Percentiles rank a stretch among this genome's conserved stretches.
phyloP scores from a whole-genome alignment of 2,329 filamentous ascomycete species.

The Neofusicoccum umdonicola region DNA sequence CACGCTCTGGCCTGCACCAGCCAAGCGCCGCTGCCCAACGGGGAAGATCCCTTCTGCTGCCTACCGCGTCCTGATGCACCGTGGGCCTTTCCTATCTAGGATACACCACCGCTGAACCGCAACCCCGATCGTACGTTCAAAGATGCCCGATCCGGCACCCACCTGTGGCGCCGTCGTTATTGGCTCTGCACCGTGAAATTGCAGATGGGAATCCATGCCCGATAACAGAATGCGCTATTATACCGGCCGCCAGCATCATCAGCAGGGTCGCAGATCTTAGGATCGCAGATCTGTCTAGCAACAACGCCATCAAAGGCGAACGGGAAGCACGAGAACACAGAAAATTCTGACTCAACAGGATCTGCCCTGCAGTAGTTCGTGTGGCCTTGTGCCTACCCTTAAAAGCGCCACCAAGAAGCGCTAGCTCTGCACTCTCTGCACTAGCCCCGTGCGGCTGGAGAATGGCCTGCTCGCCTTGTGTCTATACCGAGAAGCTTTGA shows the following conservation, averaged over 20 bases:
- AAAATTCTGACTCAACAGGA: not conserved
- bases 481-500: too few relatives aligned
- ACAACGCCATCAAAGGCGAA: not conserved
- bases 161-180: not conserved
- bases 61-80: not conserved
- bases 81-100: not conserved
- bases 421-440: not conserved
- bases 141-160: not conserved
- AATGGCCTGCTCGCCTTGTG: too few relatives aligned
- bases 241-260: not conserved
- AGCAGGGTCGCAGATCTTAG: not conserved
- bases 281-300: not conserved
- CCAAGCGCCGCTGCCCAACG: conserved; percentile 1
- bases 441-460: not conserved
- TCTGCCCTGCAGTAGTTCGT: conserved; percentile 9
- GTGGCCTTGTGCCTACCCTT: not conserved
- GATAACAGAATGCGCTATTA: not conserved
- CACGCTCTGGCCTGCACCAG: not conserved
- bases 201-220: conserved; percentile 7
- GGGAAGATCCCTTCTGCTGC: conserved; percentile 1
- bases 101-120: not conserved
- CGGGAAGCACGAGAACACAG: not conserved
- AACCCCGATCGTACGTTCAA: not conserved
- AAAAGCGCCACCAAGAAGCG: not conserved
- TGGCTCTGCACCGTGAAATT: not conserved